Conservation (phyloP, 1,284 basidiomycete genomes). For the Meira nashicola region DNA sequence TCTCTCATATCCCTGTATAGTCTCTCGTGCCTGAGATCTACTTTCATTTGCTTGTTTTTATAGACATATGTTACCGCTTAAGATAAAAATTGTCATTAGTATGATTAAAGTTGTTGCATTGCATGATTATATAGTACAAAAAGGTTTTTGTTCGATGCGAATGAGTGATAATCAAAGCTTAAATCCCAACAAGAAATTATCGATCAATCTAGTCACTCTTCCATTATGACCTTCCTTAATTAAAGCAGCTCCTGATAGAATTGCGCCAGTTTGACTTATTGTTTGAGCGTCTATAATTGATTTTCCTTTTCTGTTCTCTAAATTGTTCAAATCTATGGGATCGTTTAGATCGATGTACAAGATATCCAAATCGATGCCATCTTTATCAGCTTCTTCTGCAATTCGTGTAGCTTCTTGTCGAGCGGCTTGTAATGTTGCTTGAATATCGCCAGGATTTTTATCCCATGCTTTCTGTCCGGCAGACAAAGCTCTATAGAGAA, state of each 20-base stretch:
- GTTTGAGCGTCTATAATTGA: conserved; percentile 33
- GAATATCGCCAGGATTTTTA: conserved; percentile 11
- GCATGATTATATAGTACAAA: not conserved
- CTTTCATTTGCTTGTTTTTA: not conserved
- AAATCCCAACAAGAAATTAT: conserved; percentile 76
- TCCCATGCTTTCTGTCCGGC: conserved; percentile 57
- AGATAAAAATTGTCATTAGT: too few species aligned
- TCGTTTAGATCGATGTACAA: conserved; percentile 91
- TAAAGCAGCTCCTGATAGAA: conserved; percentile 83
- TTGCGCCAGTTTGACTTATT: conserved; percentile 57
- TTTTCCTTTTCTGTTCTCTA: conserved; percentile 54
- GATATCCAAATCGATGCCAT: conserved; percentile 62
- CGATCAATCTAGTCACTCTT: conserved; percentile 82
- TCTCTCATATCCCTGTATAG: not conserved
- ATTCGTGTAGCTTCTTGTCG: conserved; percentile 19
- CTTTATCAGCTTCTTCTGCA: conserved; percentile 43
- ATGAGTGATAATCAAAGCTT: conserved; percentile 14
- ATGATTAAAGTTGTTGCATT: too few species aligned
- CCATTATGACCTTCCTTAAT: conserved; percentile 55
- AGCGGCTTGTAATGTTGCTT: conserved; percentile 27
- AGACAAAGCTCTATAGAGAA: conserved; percentile 66
- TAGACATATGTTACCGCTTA: too few species aligned
- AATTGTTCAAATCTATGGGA: conserved; percentile 62
- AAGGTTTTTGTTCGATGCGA: not conserved
- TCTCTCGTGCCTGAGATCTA: not conserved